Base-by-base conservation (phyloP, 1,139 yeast genomes). In the Pichia sp. region DNA sequence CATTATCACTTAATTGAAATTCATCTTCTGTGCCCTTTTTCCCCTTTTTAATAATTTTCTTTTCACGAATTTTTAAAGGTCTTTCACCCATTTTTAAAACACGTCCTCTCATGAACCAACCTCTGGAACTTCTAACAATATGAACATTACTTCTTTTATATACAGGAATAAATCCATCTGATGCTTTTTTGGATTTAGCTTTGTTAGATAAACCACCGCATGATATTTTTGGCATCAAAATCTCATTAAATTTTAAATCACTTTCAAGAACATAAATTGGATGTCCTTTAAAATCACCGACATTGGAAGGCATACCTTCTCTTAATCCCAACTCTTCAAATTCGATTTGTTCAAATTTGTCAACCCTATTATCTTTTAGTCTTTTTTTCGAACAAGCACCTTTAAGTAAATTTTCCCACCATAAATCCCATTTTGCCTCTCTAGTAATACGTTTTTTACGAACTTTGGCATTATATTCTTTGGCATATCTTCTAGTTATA, bases 241-340 rank as follows among this genome's bases (percentile, higher is more conserved):
- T 74, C 61, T 92, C 96, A 61, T 83, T 83, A 49, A 75, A 75
- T 48, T 76, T 74, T 34, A 92, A 65, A 58, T 88, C 95, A 2
- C 80, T 73, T 61, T 87, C 96, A 9, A 92, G 63, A 0, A 84
- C 92, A 63, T 83, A 92, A n/a, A 83, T 64, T 0, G 98, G 98
- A 64, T 92, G 98, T 46, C 83, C 82, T 51, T 81, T 83, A 63
- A 92, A 86, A 56, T 90, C 97, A 44, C 81, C 82, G 27, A 88
- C 69, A 57, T 79, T 86, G 47, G 83, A 80, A 0, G 99, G 99
- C 75, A 92, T 81, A 0, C 95, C 96, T 60, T 94, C 98, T 28
- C 76, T 72, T 33, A 78, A 69, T 47, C 86, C 83, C 43, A 88
- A 71, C 46, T 79, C 76, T 35, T 75, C 69, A 53, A 94, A 83